Percentiles rank a stretch among this genome's conserved stretches.
phyloP scores from a whole-genome alignment of 257 asterid genomes.

The Paulownia fortunei region DNA sequence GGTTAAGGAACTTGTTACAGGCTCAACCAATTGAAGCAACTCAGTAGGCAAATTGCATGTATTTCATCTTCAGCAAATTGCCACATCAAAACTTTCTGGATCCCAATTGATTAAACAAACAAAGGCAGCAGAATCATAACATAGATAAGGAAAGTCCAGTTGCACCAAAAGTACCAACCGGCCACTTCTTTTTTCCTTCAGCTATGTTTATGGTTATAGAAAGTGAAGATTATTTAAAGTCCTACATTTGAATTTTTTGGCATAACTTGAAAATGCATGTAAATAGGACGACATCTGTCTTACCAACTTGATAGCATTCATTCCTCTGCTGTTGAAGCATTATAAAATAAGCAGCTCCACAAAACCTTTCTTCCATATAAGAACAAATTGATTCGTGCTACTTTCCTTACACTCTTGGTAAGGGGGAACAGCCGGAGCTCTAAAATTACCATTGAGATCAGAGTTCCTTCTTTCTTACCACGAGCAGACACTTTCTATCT shows the following conservation, averaged over 20 bases:
- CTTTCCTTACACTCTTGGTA: neutral
- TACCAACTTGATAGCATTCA: conserved; percentile 19
- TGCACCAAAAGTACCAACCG: neutral
- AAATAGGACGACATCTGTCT: neutral
- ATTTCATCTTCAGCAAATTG: neutral
- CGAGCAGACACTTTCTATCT: conserved; percentile 10
- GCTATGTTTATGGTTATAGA: neutral
- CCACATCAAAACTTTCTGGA: neutral
- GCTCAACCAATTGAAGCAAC: neutral
- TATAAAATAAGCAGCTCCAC: neutral
- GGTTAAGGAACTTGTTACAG: neutral
- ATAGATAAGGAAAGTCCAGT: neutral
- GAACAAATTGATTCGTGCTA: neutral
- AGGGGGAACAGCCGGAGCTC: neutral
- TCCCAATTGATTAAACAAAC: neutral
- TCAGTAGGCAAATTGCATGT: neutral
- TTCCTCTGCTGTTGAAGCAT: conserved; percentile 10
- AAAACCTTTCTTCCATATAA: neutral
- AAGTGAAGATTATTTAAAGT: neutral
- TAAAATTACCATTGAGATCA: neutral
- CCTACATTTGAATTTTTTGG: neutral
- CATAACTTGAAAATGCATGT: neutral
- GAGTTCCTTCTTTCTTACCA: neutral
- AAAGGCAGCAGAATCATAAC: neutral
- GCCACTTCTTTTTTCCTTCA: neutral